A percentile compares a stretch with the other conserved stretches of the same genome.
Evolutionary conservation across 2,329 filamentous ascomycete species (phyloP).

Genomic region (Penicillium sp.): DNA sequence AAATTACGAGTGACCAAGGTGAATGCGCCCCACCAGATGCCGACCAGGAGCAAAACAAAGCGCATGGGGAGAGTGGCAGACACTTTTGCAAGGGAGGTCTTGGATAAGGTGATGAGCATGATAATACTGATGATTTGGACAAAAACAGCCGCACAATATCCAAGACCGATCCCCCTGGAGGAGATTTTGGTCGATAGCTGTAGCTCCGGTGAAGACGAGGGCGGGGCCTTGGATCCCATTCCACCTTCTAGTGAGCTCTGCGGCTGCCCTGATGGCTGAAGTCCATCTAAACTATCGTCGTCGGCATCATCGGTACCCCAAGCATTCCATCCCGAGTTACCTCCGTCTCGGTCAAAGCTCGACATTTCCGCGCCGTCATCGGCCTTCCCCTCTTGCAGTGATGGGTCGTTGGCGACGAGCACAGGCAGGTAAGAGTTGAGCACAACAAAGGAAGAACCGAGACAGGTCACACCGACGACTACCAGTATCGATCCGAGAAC

Average conservation of each 20-base stretch:
- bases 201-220: slow-evolving; percentile 60
- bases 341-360: slow-evolving; percentile 17
- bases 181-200: slow-evolving; percentile 83
- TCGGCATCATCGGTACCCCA: slow-evolving; percentile 13
- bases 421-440: slow-evolving; percentile 89
- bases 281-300: slow-evolving; percentile 23
- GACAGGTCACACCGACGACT: slow-evolving; percentile 82
- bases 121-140: slow-evolving; percentile 77
- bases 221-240: slow-evolving; percentile 1
- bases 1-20: slow-evolving; percentile 78
- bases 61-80: slow-evolving; percentile 76
- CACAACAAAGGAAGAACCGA: slow-evolving; percentile 86
- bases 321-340: slow-evolving; percentile 17
- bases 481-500: slow-evolving; percentile 75
- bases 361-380: slow-evolving; percentile 26
- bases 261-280: not conserved
- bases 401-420: slow-evolving; percentile 76
- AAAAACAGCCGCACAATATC: slow-evolving; percentile 78
- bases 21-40: slow-evolving; percentile 84
- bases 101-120: slow-evolving; percentile 58
- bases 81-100: slow-evolving; percentile 48
- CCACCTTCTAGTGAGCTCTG: slow-evolving; percentile 6
- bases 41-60: slow-evolving; percentile 76
- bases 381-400: slow-evolving; percentile 35
- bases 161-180: slow-evolving; percentile 81